Conservation (phyloP, 305 asterid species). For the Petunia hybrid region DNA sequence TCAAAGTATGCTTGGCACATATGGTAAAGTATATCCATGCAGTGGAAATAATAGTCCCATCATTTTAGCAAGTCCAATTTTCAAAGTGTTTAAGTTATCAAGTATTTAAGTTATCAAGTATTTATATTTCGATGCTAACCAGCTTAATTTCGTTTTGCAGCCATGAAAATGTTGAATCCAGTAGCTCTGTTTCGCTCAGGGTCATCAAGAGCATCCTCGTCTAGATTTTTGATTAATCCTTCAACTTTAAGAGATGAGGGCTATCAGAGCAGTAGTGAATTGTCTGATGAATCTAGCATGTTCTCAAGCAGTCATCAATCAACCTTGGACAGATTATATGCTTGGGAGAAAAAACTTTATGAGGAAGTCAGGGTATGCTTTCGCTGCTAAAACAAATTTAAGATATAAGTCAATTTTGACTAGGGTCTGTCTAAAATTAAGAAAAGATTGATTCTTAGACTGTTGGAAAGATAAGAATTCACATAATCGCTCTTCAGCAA, state of each 20-base stretch:
- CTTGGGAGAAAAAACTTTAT: constrained; percentile 97
- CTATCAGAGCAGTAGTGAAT: constrained; percentile 69
- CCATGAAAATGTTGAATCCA: constrained; percentile 87
- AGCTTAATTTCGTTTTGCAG: constrained; percentile 49
- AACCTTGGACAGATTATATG: constrained; percentile 81
- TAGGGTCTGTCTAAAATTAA: not conserved
- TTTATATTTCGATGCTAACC: constrained; percentile 7
- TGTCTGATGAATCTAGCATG: constrained; percentile 61
- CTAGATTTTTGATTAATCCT: constrained; percentile 66
- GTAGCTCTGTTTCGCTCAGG: constrained; percentile 80
- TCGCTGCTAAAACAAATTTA: constrained; percentile 33
- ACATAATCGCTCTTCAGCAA: constrained; percentile 5
- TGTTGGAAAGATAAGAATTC: constrained; percentile 19
- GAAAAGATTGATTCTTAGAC: not conserved
- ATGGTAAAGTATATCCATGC: not conserved
- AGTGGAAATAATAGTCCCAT: constrained; percentile 23
- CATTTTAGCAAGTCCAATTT: constrained; percentile 4
- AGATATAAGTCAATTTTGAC: not conserved
- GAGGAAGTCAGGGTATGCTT: constrained; percentile 88
- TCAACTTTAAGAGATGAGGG: constrained; percentile 67
- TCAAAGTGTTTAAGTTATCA: not conserved
- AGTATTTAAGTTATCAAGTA: constrained; percentile 9
- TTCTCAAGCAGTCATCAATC: constrained; percentile 85
- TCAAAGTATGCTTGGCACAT: not conserved
- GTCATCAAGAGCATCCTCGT: constrained; percentile 80